These are phyloP conservation scores for Diaporthe vexans DNA, from an alignment of 2,329 filamentous ascomycete genomes.

Conservation along the genomic window DNA sequence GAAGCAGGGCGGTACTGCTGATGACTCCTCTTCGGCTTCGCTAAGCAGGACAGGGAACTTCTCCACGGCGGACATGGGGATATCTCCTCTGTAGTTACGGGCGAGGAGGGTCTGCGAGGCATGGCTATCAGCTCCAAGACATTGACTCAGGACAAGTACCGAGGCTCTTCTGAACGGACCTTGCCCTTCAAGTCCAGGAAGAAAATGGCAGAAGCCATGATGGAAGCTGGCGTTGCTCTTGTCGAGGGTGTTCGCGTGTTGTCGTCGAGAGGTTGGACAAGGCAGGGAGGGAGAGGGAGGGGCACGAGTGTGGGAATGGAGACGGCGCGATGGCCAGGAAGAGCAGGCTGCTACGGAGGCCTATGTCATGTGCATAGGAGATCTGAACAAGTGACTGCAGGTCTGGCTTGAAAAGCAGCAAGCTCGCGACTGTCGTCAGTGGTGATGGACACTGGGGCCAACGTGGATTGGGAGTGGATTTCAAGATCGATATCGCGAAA, in stretches of 20 bases:
- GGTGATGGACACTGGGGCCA: not conserved
- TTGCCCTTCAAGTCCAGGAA: conserved; percentile 99
- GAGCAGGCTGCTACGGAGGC: conserved; percentile 7
- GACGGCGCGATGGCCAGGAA: conserved; percentile 45
- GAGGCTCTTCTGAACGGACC: conserved; percentile 64
- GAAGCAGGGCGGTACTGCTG: conserved; percentile 96
- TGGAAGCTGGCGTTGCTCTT: conserved; percentile 26
- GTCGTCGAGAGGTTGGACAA: conserved; percentile 39
- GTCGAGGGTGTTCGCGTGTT: conserved; percentile 39
- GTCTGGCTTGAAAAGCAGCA: not conserved
- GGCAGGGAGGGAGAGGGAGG: conserved; percentile 46
- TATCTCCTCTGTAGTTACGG: conserved; percentile 98
- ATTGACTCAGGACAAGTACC: conserved; percentile 2
- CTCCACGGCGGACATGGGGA: conserved; percentile 99
- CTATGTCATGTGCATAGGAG: conserved; percentile 36
- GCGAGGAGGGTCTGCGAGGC: conserved; percentile 87
- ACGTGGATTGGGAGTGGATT: conserved; percentile 19
- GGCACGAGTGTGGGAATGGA: conserved; percentile 41
- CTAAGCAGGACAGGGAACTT: conserved; percentile 96
- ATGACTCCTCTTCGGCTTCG: conserved; percentile 99
- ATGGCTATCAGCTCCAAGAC: conserved; percentile 37
- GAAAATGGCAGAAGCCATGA: conserved; percentile 97
- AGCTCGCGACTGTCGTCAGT: conserved; percentile 23
- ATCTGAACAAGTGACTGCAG: not conserved
- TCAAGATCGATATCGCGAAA: conserved; percentile 28